phyloP scores from a whole-genome alignment of 192 early-diverging fungal species.

The Allomyces macrogynus region DNA sequence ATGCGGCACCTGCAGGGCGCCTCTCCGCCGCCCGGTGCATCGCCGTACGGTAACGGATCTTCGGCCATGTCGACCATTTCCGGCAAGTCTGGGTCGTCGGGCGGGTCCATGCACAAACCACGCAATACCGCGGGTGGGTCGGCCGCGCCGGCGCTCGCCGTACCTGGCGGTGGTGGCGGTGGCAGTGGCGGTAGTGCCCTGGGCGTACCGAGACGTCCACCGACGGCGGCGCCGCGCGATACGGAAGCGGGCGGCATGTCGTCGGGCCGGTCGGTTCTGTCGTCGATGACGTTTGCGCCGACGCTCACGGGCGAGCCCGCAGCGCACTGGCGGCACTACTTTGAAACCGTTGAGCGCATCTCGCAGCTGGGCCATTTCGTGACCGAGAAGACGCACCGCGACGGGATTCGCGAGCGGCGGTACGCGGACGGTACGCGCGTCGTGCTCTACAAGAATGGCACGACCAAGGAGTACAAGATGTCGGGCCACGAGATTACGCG shows the following conservation, averaged over 20 bases:
- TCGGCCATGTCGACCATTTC: no score
- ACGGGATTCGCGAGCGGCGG: slow-evolving; percentile 2
- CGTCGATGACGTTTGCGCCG: background rate
- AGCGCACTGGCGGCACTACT: background rate
- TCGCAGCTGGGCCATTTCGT: background rate
- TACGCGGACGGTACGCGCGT: slow-evolving; percentile 3
- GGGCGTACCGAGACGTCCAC: no score
- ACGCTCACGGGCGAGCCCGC: background rate
- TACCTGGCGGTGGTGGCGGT: background rate
- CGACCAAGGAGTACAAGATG: slow-evolving; percentile 3
- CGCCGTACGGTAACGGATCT: no score
- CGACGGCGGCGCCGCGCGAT: no score
- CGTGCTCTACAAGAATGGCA: slow-evolving; percentile 2
- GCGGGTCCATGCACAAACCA: background rate
- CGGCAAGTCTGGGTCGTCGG: background rate
- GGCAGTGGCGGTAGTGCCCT: background rate
- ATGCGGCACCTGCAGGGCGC: no score
- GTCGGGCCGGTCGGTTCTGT: background rate
- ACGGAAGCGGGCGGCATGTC: no score
- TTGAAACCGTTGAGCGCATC: background rate
- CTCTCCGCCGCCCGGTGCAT: no score
- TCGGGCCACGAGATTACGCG: slow-evolving; percentile 1
- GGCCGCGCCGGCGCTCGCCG: background rate
- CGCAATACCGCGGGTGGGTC: background rate
- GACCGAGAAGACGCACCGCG: background rate